These are phyloP conservation scores for Cryphonectria radicalis DNA, from an alignment of 2,329 filamentous ascomycete species.

Conservation along the genomic window DNA sequence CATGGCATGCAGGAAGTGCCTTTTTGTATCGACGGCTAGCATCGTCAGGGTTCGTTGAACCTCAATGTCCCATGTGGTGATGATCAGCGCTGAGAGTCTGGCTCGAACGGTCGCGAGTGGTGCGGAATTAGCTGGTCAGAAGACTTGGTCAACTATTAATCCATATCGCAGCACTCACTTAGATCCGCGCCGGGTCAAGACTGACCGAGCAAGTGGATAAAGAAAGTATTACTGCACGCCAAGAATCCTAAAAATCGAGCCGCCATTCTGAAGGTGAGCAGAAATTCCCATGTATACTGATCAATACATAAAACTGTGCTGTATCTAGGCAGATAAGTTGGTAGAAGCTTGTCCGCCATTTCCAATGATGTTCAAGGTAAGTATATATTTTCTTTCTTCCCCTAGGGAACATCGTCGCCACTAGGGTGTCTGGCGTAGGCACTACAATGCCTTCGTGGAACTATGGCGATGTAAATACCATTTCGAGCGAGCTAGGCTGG, in stretches of 20 bases:
- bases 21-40: not conserved
- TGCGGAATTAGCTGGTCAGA: not conserved
- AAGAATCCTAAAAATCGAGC: slow-evolving; percentile 4
- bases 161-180: not conserved
- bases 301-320: not conserved
- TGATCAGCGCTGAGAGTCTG: not conserved
- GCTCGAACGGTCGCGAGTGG: not conserved
- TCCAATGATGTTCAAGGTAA: not conserved
- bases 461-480: not conserved
- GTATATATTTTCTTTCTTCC: not conserved
- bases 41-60: not conserved
- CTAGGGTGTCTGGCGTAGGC: not conserved
- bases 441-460: not conserved
- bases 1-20: not conserved
- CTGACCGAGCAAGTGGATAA: slow-evolving; percentile 22
- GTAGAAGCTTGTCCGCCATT: not conserved
- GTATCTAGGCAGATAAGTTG: not conserved
- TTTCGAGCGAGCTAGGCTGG: not conserved
- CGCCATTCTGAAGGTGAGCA: not conserved
- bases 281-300: not conserved
- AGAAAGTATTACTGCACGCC: slow-evolving; percentile 6
- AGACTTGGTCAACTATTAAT: not conserved
- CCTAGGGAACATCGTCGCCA: not conserved
- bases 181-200: slow-evolving; percentile 18
- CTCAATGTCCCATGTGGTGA: not conserved